A percentile compares a stretch with the other conserved stretches of the same genome.
phyloP scores from a whole-genome alignment of 192 early-diverging fungal genomes.

The Coemansia sp. region DNA sequence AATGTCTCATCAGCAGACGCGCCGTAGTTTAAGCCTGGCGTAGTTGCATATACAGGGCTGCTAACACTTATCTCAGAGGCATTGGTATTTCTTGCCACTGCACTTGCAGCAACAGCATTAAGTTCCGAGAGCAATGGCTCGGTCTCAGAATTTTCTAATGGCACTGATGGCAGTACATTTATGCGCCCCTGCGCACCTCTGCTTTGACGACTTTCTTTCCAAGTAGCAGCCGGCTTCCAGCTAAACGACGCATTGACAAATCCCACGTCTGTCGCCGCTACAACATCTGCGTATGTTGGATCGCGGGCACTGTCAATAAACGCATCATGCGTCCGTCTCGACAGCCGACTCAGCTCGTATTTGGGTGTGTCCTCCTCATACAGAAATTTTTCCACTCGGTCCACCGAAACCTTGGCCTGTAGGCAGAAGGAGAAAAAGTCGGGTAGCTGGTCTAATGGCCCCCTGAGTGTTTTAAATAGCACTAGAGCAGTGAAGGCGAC shows the following conservation, averaged over 20 bases:
- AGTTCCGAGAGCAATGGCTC: slow-evolving; percentile 14
- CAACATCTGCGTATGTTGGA: slow-evolving; percentile 41
- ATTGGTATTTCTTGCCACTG: slow-evolving; percentile 1
- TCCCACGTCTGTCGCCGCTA: slow-evolving; percentile 56
- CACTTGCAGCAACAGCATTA: background rate
- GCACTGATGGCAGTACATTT: slow-evolving; percentile 1
- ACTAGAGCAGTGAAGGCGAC: slow-evolving; percentile 70
- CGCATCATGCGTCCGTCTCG: slow-evolving; percentile 16
- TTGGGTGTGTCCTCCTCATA: slow-evolving; percentile 66
- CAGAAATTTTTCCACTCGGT: slow-evolving; percentile 75
- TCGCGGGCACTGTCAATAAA: slow-evolving; percentile 9
- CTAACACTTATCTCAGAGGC: background rate
- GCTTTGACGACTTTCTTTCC: background rate
- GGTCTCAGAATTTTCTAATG: slow-evolving; percentile 1
- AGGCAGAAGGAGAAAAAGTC: slow-evolving; percentile 63
- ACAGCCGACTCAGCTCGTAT: slow-evolving; percentile 27
- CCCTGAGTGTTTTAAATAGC: slow-evolving; percentile 66
- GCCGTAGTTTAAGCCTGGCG: background rate
- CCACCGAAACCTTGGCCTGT: slow-evolving; percentile 64
- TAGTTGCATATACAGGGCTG: background rate
- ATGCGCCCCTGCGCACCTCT: background rate
- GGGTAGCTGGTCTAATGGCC: slow-evolving; percentile 42
- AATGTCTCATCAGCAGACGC: slow-evolving; percentile 30
- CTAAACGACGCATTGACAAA: slow-evolving; percentile 70
- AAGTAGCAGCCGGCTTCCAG: slow-evolving; percentile 48